Conservation (phyloP, 768 basidiomycete species). For the Hericium coralloides region DNA sequence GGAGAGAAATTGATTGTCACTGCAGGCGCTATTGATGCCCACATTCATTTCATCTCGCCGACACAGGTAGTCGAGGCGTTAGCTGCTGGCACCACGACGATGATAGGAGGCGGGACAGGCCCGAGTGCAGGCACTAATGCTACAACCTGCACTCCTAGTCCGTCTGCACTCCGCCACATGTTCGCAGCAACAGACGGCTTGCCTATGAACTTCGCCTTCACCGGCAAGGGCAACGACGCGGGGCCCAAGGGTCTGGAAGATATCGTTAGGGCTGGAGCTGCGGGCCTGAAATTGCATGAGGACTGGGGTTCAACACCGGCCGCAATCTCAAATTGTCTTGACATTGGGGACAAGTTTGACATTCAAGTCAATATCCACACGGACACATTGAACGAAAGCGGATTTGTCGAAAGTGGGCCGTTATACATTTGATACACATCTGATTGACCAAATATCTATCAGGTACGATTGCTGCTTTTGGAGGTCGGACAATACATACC, state of each 20-base stretch:
- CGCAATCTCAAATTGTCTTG: conserved; percentile 66
- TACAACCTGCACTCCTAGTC: conserved; percentile 90
- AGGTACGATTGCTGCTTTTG: conserved; percentile 89
- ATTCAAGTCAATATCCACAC: conserved; percentile 98
- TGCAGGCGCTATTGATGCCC: conserved; percentile 86
- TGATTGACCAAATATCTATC: conserved; percentile 2
- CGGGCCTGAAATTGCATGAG: conserved; percentile 91
- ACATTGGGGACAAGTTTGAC: conserved; percentile 84
- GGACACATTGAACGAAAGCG: conserved; percentile 95
- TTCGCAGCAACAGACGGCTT: conserved; percentile 83
- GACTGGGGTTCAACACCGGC: conserved; percentile 94
- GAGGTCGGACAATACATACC: conserved; percentile 86
- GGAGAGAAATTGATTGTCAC: conserved; percentile 93
- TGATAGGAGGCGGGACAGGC: conserved; percentile 96
- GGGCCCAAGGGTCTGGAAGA: conserved; percentile 69
- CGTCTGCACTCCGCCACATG: conserved; percentile 88
- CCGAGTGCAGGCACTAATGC: conserved; percentile 86
- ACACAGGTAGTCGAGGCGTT: conserved; percentile 85
- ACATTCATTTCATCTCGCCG: conserved; percentile 93
- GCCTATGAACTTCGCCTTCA: conserved; percentile 90
- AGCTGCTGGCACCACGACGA: conserved; percentile 78
- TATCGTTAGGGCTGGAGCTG: conserved; percentile 74
- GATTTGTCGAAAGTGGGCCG: conserved; percentile 85
- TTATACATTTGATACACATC: neutral
- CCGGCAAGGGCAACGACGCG: conserved; percentile 94